phyloP scores from a whole-genome alignment of 345 rosid species.

The Dimocarpus longan region DNA sequence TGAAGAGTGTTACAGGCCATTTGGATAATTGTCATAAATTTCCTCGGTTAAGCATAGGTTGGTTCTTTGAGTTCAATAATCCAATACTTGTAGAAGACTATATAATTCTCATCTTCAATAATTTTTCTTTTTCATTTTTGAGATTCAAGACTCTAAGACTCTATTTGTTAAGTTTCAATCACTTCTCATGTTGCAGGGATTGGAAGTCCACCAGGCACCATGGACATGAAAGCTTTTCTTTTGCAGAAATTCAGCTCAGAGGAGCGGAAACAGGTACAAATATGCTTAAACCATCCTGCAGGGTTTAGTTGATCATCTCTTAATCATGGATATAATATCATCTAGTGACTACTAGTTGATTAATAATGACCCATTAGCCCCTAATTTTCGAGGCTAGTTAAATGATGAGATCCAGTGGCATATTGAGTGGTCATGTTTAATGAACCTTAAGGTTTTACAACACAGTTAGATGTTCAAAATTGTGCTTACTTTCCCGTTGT shows the following conservation, averaged over 20 bases:
- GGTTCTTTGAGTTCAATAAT: background rate
- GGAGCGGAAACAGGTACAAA: constrained; percentile 66
- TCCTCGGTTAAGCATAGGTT: constrained; percentile 84
- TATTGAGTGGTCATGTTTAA: background rate
- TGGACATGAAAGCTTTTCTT: constrained; percentile 95
- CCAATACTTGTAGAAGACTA: background rate
- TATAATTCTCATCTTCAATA: constrained; percentile 5
- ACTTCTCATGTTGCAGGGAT: constrained; percentile 50
- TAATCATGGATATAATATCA: too few relatives aligned
- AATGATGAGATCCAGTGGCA: background rate
- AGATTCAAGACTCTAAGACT: background rate
- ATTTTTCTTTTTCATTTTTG: background rate
- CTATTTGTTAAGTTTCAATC: background rate
- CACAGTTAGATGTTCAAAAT: background rate
- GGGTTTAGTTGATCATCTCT: background rate
- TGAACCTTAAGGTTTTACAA: background rate
- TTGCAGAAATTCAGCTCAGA: constrained; percentile 74
- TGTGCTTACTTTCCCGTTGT: background rate
- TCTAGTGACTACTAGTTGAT: background rate
- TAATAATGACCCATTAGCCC: background rate
- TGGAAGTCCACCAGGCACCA: constrained; percentile 86
- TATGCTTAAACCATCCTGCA: background rate
- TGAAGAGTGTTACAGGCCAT: constrained; percentile 75
- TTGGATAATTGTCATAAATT: constrained; percentile 72
- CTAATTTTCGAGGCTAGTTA: constrained; percentile 1